Evolutionary conservation across 257 asterid genomes (phyloP).

Genomic region (Vinca minor): DNA sequence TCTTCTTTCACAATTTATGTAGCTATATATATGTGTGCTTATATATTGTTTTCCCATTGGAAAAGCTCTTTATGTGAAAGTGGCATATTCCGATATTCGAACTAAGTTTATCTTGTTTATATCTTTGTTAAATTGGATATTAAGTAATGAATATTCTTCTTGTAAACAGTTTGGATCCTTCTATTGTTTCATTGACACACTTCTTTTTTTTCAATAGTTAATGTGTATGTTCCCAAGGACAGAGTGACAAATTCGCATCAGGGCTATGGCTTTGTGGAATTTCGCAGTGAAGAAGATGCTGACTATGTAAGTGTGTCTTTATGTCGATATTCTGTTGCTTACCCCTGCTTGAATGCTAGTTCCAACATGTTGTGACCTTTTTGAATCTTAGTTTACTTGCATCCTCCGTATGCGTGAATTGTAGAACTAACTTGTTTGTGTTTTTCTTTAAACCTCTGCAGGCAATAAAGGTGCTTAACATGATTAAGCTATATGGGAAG

Average conservation of each 20-base stretch:
- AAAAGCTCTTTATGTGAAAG: background rate
- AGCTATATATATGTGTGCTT: background rate
- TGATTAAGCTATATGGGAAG: conserved; percentile 84
- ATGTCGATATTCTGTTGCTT: conserved; percentile 11
- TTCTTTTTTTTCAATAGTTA: conserved; percentile 44
- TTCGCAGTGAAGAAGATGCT: conserved; percentile 96
- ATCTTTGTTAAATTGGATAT: background rate
- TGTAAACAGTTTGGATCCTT: background rate
- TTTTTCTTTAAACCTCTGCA: conserved; percentile 23
- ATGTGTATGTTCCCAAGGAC: conserved; percentile 95
- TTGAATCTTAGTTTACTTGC: background rate
- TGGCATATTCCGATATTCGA: background rate
- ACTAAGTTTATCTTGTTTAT: background rate
- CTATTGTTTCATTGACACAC: conserved; percentile 3
- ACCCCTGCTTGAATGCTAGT: background rate
- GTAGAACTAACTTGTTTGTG: background rate
- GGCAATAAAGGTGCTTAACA: conserved; percentile 91
- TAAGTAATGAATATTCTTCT: background rate
- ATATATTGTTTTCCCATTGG: background rate
- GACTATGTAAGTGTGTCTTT: conserved; percentile 58
- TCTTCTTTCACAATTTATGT: background rate
- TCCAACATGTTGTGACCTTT: background rate
- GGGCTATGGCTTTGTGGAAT: conserved; percentile 93
- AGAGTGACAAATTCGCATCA: conserved; percentile 91
- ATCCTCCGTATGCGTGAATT: background rate